Conservation (phyloP, 306 rosid genomes). For the Sechiopsis laciniata region DNA sequence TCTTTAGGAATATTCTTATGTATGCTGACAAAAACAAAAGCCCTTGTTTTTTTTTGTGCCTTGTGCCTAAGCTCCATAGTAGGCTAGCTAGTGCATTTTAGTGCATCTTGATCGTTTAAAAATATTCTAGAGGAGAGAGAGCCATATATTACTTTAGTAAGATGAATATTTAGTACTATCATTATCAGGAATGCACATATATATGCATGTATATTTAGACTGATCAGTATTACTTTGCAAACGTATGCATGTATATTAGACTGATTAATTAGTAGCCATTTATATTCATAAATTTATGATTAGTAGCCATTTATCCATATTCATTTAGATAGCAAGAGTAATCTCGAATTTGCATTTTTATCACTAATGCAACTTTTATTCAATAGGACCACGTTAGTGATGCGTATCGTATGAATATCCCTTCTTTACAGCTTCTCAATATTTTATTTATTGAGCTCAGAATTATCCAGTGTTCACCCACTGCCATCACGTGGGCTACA, state of each 20-base stretch:
- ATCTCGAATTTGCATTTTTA: neutral
- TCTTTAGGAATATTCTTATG: too few species aligned
- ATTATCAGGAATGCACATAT: too few species aligned
- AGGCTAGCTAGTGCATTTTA: too few species aligned
- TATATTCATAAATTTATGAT: neutral
- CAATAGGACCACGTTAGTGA: conserved; percentile 15
- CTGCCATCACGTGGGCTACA: conserved; percentile 21
- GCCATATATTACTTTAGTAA: too few species aligned
- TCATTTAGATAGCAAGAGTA: neutral
- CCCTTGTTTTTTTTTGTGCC: too few species aligned
- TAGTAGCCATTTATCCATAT: neutral
- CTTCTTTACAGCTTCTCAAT: conserved; percentile 8
- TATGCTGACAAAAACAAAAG: too few species aligned
- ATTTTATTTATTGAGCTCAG: neutral
- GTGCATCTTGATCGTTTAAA: too few species aligned
- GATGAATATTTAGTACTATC: too few species aligned
- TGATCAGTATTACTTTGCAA: neutral
- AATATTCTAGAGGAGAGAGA: too few species aligned
- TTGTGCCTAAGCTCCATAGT: too few species aligned
- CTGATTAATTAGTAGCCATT: neutral
- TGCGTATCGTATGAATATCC: conserved; percentile 9
- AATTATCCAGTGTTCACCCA: neutral
- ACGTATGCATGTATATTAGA: neutral
- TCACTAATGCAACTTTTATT: neutral
- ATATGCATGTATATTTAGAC: neutral